Evolutionary conservation across 2,329 filamentous ascomycete genomes (phyloP), one percentile per base, ranked within the genome.

Genomic region (Venturia oleaginea): DNA sequence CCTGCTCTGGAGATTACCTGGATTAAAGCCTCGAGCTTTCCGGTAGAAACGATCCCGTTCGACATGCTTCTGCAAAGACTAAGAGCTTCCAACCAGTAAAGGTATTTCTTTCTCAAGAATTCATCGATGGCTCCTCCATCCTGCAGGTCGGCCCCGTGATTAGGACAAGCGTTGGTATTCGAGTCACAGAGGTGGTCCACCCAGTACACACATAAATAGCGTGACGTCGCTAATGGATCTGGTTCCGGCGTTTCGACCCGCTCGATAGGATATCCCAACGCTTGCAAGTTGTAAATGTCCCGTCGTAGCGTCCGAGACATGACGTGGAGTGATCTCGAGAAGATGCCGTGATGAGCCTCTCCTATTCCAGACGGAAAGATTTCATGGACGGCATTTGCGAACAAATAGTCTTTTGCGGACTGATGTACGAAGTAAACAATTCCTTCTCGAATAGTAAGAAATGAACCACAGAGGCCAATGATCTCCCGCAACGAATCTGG

Each of bases 351-450:
- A 63, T 80, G 75, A 19, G 68, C 65, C 2, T 68, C 43, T 24
- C 63, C 46, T 3, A 61, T 38, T 1, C 74, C 72, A 32, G 19
- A 59, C 4, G 73, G 71, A 48, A 77, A 75, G 5, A 78, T 68
- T 15, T 66, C 48, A n/a, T 61, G n/a, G 6, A 60, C 62, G 60
- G 67, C 68, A 10, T 70, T 64, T 32, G 68, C 38, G 6, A 65
- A 37, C 1, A 81, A 64, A 66, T 71, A 78, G 24, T 80, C 78
- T 66, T 79, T 78, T 0, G 76, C 79, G 4, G 77, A 80, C 65
- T 78, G 74, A 65, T 80, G 77, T 0, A 80, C 71, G 66, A 78
- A 74, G 57, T 70, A 74, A 6, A 80, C 55, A 0, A 38, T 66
- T 1, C 48, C 65, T 0, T 75, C 60, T 46, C 69, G 69, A 42